Evolutionary conservation across 1,139 yeast genomes (phyloP), one percentile per base, ranked within the genome.

Genomic region (Insectozyma bohioensis): DNA sequence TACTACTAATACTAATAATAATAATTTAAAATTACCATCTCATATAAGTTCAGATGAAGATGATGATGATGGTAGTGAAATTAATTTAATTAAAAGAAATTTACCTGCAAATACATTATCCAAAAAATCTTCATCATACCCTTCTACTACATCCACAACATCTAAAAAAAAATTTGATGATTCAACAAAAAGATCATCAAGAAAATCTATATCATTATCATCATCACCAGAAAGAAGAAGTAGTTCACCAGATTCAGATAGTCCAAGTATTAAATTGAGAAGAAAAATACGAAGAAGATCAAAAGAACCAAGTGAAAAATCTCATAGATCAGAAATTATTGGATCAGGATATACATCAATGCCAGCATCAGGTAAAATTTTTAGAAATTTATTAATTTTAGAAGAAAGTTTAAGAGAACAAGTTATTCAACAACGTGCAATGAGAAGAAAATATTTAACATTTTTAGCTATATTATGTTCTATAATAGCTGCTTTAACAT

Each of bases 321-420:
- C 65, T 1, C 51, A 43, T 36, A 49, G 50, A 30, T 61, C 67
- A 0, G 54, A 48, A 23, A 43, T 44, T 28, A 37, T 52, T 13
- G 68, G 67, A 3, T 51, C 64, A 12, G 72, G 72, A 3, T 66
- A 66, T 41, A 59, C 71, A 1, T 64, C 60, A 52, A 59, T 63
- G 30, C 77, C 86, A 1, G 75, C 80, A 6, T 75, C 86, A 0
- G 84, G 92, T 3, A 80, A 80, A 60, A 77, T 84, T 14, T 86
- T 84, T 50, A 73, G 95, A 33, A 87, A 88, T 54, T 59, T 92
- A 45, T 66, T 92, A 31, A 83, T 90, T 16, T 56, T 88, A 34
- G 98, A 92, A 55, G 95, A 88, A 51, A 81, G 86, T 39, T 62
- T 90, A 34, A 70, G 97, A 26, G 80, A 75, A 43, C 97, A 90